These are phyloP conservation scores for Sergeia podlipaevii DNA, from an alignment of 208 protist genomes.

Conservation along the genomic window DNA sequence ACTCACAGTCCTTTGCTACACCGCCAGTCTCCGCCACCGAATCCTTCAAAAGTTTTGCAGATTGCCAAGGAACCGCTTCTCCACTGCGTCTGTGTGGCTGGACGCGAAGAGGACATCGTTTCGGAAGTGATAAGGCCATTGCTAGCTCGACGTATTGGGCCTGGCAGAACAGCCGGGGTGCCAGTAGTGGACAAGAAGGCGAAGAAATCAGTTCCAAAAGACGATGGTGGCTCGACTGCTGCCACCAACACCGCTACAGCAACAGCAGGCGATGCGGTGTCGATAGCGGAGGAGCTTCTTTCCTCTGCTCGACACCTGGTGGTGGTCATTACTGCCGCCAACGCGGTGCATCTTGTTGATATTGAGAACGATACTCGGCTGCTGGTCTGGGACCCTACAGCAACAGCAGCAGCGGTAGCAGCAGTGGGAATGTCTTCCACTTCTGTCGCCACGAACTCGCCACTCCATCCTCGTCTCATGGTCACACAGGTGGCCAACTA, in stretches of 20 bases:
- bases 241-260: background rate
- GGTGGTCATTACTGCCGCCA: constrained; percentile 21
- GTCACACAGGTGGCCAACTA: constrained; percentile 26
- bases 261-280: background rate
- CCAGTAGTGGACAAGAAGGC: too few species aligned
- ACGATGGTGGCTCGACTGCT: too few species aligned
- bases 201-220: too few species aligned
- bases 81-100: constrained; percentile 27
- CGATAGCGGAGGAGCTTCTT: background rate
- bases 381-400: background rate
- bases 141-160: too few species aligned
- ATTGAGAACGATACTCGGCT: constrained; percentile 17
- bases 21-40: constrained; percentile 8
- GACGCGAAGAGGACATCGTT: constrained; percentile 26
- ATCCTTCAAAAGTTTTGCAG: constrained; percentile 20
- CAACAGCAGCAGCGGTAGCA: constrained; percentile 1
- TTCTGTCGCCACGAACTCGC: constrained; percentile 6
- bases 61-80: constrained; percentile 11
- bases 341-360: constrained; percentile 24
- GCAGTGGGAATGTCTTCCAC: constrained; percentile 4
- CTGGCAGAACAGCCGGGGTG: too few species aligned
- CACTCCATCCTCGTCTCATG: constrained; percentile 13
- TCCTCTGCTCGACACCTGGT: constrained; percentile 11
- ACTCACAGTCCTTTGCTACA: too few species aligned
- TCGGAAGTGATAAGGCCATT: constrained; percentile 20